phyloP scores from a whole-genome alignment of 1,284 basidiomycete species.

The Apiotrichum laibachii region DNA sequence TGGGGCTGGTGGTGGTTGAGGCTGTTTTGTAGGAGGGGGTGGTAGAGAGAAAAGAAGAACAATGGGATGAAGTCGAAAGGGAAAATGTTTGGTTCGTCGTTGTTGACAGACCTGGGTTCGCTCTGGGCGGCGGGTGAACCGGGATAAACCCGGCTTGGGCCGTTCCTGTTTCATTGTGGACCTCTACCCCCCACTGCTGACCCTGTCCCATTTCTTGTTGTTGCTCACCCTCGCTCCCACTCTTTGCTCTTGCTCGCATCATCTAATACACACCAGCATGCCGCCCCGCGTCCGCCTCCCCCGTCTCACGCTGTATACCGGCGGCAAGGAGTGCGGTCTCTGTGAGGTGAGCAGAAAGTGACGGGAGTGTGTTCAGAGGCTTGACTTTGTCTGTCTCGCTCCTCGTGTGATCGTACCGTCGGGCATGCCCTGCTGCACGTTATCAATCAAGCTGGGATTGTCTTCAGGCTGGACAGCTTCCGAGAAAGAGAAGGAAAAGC shows the following conservation, averaged over 20 bases:
- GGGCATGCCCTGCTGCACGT: too few relatives aligned
- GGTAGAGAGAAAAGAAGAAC: neutral
- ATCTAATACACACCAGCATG: constrained; percentile 17
- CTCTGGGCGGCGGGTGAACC: neutral
- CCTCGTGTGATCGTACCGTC: too few relatives aligned
- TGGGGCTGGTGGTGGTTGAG: neutral
- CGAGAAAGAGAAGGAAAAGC: too few relatives aligned
- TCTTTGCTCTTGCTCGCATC: too few relatives aligned
- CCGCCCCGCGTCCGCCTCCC: constrained; percentile 38
- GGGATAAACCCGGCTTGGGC: too few relatives aligned
- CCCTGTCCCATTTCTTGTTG: too few relatives aligned
- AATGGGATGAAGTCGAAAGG: neutral
- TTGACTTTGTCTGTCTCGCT: too few relatives aligned
- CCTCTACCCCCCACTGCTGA: too few relatives aligned
- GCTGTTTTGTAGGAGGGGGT: neutral
- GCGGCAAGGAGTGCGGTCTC: constrained; percentile 49
- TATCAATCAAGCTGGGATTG: too few relatives aligned
- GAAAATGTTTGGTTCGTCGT: neutral
- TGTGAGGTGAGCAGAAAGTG: constrained; percentile 38
- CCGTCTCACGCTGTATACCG: constrained; percentile 48
- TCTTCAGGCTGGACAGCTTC: too few relatives aligned
- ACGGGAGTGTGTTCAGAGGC: too few relatives aligned
- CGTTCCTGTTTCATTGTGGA: too few relatives aligned
- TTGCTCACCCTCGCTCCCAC: neutral
- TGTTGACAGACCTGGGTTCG: neutral